phyloP scores from a whole-genome alignment of 805 yeast genomes.

The Komagataella populi region DNA sequence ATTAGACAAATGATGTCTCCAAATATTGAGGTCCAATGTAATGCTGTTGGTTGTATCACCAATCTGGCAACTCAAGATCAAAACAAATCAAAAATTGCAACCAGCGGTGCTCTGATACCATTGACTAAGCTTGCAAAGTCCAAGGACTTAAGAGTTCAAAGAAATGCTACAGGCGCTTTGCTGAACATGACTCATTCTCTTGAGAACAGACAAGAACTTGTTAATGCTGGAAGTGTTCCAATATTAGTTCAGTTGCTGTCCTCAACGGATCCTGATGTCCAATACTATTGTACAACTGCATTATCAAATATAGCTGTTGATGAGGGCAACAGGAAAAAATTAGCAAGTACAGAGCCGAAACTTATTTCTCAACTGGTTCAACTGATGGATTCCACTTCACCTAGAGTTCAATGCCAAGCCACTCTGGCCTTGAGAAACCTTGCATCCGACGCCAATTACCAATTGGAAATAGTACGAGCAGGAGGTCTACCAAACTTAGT shows the following conservation, averaged over 20 bases:
- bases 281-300: slow-evolving; percentile 96
- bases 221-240: slow-evolving; percentile 97
- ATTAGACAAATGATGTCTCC: slow-evolving; percentile 96
- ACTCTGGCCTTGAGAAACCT: slow-evolving; percentile 90
- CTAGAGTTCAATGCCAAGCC: slow-evolving; percentile 97
- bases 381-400: slow-evolving; percentile 85
- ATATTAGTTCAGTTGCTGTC: slow-evolving; percentile 79
- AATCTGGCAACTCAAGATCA: slow-evolving; percentile 97
- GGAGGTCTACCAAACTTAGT: slow-evolving; percentile 93
- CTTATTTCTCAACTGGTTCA: slow-evolving; percentile 77
- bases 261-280: slow-evolving; percentile 89
- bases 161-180: slow-evolving; percentile 97
- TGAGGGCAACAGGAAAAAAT: slow-evolving; percentile 74
- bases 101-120: slow-evolving; percentile 91
- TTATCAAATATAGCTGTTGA: slow-evolving; percentile 95
- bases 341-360: slow-evolving; percentile 86
- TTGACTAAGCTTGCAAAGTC: slow-evolving; percentile 90
- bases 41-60: slow-evolving; percentile 98
- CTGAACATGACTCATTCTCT: slow-evolving; percentile 96
- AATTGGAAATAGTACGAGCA: slow-evolving; percentile 87
- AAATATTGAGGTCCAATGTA: slow-evolving; percentile 96
- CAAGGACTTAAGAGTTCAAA: slow-evolving; percentile 88
- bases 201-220: slow-evolving; percentile 92
- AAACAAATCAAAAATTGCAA: slow-evolving; percentile 90
- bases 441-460: slow-evolving; percentile 93